A percentile compares a stretch with the other conserved stretches of the same genome.
Evolutionary conservation across 345 rosid genomes (phyloP).

Genomic region (Salix exigua): DNA sequence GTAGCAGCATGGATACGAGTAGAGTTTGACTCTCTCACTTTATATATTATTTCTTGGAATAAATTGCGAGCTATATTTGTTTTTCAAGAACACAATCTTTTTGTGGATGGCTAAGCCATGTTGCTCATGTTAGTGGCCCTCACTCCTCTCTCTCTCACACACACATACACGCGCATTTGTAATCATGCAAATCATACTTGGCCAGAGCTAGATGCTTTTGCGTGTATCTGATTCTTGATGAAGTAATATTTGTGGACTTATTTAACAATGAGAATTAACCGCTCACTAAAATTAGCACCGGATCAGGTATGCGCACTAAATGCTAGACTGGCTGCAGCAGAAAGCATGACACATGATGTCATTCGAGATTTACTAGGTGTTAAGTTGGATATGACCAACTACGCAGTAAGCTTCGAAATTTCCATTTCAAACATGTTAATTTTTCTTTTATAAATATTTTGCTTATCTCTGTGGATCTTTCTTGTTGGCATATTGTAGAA

Average conservation of each 20-base stretch:
- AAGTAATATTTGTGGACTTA: neutral
- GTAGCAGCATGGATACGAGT: neutral
- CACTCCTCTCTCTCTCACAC: no score
- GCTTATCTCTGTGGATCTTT: slow-evolving; percentile 5
- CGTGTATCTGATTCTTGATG: no score
- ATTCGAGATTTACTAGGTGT: slow-evolving; percentile 91
- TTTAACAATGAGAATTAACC: slow-evolving; percentile 6
- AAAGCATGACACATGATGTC: slow-evolving; percentile 96
- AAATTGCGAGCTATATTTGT: no score
- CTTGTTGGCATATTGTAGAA: slow-evolving; percentile 45
- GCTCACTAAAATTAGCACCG: slow-evolving; percentile 5
- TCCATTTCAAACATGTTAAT: neutral
- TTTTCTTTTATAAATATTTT: slow-evolving; percentile 4
- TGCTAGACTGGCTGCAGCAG: slow-evolving; percentile 82
- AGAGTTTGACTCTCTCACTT: neutral
- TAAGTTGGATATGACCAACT: slow-evolving; percentile 77
- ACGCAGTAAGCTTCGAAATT: slow-evolving; percentile 57
- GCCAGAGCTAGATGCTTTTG: neutral
- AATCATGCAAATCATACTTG: neutral
- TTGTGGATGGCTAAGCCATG: no score
- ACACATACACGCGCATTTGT: neutral
- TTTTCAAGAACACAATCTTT: no score
- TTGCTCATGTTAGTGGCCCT: no score
- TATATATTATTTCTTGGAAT: no score
- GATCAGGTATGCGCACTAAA: slow-evolving; percentile 67